Evolutionary conservation across 2,329 filamentous ascomycete species (phyloP).

Genomic region (Aspergillus pseudoterreus): DNA sequence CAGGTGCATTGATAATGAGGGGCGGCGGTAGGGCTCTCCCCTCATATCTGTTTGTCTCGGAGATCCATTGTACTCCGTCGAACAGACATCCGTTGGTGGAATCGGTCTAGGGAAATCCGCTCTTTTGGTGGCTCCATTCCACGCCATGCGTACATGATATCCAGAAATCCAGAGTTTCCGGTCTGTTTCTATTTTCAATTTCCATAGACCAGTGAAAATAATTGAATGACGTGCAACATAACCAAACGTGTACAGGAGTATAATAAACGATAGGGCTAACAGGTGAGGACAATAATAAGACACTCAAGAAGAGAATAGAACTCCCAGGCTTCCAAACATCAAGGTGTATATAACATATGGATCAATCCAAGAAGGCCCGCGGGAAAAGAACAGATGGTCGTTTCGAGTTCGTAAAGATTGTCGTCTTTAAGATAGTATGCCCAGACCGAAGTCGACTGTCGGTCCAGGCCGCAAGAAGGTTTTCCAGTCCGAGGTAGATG

Average conservation of each 20-base stretch:
- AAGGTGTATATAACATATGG: too few species aligned
- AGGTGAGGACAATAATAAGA: neutral
- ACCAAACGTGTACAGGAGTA: neutral
- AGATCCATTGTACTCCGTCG: neutral
- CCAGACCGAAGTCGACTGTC: neutral
- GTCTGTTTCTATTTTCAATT: neutral
- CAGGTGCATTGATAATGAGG: neutral
- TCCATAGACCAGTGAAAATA: too few species aligned
- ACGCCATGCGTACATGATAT: neutral
- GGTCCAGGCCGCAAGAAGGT: neutral
- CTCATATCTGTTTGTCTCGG: neutral
- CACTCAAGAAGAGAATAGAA: neutral
- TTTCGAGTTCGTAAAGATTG: neutral
- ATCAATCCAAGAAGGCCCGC: neutral
- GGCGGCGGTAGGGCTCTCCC: neutral
- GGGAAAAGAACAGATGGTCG: neutral
- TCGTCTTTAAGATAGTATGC: neutral
- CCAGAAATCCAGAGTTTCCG: neutral
- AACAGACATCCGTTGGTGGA: neutral
- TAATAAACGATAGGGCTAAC: neutral
- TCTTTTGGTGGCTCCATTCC: neutral
- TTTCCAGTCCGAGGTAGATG: neutral
- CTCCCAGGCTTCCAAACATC: neutral
- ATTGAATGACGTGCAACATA: too few species aligned
- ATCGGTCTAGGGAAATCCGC: neutral